Conservation (phyloP, 2,329 filamentous ascomycete genomes). For the Colletotrichum sp. region DNA sequence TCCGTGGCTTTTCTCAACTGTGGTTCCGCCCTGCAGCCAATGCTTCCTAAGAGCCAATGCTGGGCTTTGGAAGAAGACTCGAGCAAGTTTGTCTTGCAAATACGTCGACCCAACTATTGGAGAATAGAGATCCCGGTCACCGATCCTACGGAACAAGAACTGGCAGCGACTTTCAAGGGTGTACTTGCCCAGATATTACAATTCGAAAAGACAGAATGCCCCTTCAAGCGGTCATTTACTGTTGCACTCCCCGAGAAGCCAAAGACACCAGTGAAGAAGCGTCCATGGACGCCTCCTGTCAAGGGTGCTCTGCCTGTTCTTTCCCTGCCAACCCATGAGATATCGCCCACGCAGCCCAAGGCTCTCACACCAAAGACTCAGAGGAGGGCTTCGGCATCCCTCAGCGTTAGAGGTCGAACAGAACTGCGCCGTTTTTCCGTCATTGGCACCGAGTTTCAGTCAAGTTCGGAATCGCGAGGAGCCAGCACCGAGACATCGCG, state of each 20-base stretch:
- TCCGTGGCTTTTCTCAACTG: slow-evolving; percentile 90
- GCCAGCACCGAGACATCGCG: neutral
- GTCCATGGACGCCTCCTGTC: slow-evolving; percentile 65
- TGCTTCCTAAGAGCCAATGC: slow-evolving; percentile 87
- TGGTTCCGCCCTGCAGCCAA: slow-evolving; percentile 81
- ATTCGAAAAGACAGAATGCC: slow-evolving; percentile 88
- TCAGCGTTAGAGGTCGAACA: neutral
- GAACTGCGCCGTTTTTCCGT: slow-evolving; percentile 13
- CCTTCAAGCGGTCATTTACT: slow-evolving; percentile 79
- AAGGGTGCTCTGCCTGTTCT: slow-evolving; percentile 36
- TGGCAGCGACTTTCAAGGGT: slow-evolving; percentile 69
- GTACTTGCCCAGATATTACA: slow-evolving; percentile 76
- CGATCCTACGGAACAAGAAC: slow-evolving; percentile 64
- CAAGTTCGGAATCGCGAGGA: neutral
- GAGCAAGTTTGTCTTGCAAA: slow-evolving; percentile 83
- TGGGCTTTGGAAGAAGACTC: slow-evolving; percentile 89
- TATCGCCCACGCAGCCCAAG: slow-evolving; percentile 13
- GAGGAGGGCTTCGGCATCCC: slow-evolving; percentile 10
- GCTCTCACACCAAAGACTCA: slow-evolving; percentile 3
- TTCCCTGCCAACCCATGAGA: slow-evolving; percentile 35
- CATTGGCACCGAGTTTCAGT: slow-evolving; percentile 7
- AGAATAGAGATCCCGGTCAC: slow-evolving; percentile 81
- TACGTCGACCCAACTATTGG: slow-evolving; percentile 84
- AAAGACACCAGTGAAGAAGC: slow-evolving; percentile 67
- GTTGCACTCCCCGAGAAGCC: slow-evolving; percentile 74